Evolutionary conservation across 2,329 filamentous ascomycete species (phyloP).

Genomic region (Aspergillus awamori): DNA sequence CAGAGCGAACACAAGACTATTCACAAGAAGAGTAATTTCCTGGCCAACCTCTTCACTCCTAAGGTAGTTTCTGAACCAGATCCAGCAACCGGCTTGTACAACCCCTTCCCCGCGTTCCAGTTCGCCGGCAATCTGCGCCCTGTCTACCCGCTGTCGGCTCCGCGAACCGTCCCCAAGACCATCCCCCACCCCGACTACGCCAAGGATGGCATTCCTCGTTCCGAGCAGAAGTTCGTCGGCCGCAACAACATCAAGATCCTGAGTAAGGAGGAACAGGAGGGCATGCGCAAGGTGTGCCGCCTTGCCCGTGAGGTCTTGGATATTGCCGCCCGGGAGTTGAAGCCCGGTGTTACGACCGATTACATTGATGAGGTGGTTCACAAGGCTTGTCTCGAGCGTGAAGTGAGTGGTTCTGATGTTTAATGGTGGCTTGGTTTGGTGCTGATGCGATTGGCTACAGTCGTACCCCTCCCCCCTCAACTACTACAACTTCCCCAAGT

Average conservation of each 20-base stretch:
- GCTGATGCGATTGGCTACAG: conserved; percentile 51
- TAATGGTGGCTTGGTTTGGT: background rate
- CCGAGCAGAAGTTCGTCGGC: conserved; percentile 66
- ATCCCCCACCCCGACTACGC: conserved; percentile 89
- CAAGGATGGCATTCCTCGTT: conserved; percentile 73
- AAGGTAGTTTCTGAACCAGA: conserved; percentile 88
- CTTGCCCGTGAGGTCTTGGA: conserved; percentile 90
- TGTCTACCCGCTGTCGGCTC: conserved; percentile 79
- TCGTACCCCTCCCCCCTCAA: conserved; percentile 94
- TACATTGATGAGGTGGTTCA: conserved; percentile 94
- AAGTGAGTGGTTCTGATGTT: conserved; percentile 61
- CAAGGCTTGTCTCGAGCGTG: conserved; percentile 88
- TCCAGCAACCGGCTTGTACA: conserved; percentile 85
- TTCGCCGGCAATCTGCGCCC: conserved; percentile 83
- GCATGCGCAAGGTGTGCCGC: conserved; percentile 89
- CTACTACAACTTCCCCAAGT: conserved; percentile 97
- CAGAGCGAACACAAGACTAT: conserved; percentile 80
- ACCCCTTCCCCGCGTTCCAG: conserved; percentile 86
- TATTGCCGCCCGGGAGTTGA: conserved; percentile 78
- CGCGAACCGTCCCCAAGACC: conserved; percentile 72
- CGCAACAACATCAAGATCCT: conserved; percentile 82
- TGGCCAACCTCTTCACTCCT: conserved; percentile 73
- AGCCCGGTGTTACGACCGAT: conserved; percentile 94
- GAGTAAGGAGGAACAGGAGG: conserved; percentile 77
- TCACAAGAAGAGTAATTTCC: conserved; percentile 78